A percentile compares a stretch with the other conserved stretches of the same genome.
Evolutionary conservation across 2,329 filamentous ascomycete species (phyloP).

Genomic region (Leptodontidium sp.): DNA sequence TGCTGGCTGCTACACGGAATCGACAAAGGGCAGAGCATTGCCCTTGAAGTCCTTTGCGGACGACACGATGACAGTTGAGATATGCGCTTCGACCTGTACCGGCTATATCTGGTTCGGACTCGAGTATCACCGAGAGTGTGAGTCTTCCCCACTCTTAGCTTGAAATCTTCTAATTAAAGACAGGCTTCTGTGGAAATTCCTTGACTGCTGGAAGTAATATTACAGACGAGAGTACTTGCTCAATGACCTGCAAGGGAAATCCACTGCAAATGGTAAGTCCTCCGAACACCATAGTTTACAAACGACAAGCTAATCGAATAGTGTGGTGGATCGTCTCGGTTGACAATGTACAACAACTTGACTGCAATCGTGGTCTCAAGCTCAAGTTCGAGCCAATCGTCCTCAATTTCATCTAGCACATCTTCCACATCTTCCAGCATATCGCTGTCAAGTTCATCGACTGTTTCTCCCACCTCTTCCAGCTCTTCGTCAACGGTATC

Average conservation of each 20-base stretch:
- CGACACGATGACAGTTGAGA: constrained; percentile 42
- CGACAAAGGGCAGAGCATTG: constrained; percentile 41
- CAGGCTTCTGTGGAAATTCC: constrained; percentile 42
- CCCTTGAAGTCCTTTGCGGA: constrained; percentile 30
- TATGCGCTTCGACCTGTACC: constrained; percentile 42
- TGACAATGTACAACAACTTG: constrained; percentile 36
- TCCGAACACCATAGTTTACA: constrained; percentile 12
- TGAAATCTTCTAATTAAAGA: not conserved
- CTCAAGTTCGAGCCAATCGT: constrained; percentile 22
- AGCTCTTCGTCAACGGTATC: not conserved
- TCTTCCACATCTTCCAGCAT: constrained; percentile 13
- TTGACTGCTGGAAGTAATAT: constrained; percentile 37
- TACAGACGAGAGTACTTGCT: constrained; percentile 40
- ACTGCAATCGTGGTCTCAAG: constrained; percentile 10
- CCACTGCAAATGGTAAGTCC: constrained; percentile 43
- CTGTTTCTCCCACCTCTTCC: not conserved
- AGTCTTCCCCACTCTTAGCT: not conserved
- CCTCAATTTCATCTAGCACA: constrained; percentile 6
- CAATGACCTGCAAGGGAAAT: constrained; percentile 38
- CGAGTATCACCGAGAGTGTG: constrained; percentile 47
- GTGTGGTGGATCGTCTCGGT: constrained; percentile 39
- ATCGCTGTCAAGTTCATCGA: constrained; percentile 12
- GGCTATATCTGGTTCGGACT: constrained; percentile 45
- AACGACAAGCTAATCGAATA: constrained; percentile 15
- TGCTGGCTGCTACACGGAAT: constrained; percentile 48